phyloP scores from a whole-genome alignment of 352 stramenopile genomes.

The Pythium brachiatum region DNA sequence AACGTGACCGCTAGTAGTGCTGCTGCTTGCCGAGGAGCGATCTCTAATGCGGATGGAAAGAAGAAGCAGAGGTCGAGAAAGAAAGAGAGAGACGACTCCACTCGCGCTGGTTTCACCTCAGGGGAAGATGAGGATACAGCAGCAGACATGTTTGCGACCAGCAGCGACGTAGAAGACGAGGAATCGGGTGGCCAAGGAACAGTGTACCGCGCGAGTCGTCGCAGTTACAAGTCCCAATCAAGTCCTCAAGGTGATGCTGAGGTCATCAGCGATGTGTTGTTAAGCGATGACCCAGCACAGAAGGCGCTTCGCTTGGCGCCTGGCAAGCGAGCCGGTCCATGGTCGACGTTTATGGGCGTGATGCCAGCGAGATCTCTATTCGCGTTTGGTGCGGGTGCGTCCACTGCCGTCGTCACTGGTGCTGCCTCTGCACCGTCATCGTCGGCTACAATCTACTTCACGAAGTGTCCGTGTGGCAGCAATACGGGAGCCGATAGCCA shows the following conservation, averaged over 20 bases:
- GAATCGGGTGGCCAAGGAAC: not conserved
- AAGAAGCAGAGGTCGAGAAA: not conserved
- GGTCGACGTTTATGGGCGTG: constrained; percentile 1
- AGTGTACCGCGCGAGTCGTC: constrained; percentile 9
- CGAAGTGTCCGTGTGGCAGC: constrained; percentile 10
- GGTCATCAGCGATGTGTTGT: not conserved
- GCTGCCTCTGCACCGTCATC: constrained; percentile 1
- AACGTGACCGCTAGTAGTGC: constrained; percentile 16
- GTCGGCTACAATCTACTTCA: constrained; percentile 24
- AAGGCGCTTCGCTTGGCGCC: not conserved
- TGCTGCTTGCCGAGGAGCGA: not conserved
- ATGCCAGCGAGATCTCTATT: constrained; percentile 17
- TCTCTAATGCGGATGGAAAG: not conserved
- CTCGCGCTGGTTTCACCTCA: not conserved
- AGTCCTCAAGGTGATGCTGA: not conserved
- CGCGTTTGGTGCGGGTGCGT: constrained; percentile 6
- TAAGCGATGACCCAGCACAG: not conserved
- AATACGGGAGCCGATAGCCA: not conserved
- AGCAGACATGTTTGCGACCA: not conserved
- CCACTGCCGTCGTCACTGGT: not conserved
- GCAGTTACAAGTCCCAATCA: not conserved
- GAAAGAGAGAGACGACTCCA: not conserved
- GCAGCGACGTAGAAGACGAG: constrained; percentile 8
- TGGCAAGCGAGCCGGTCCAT: not conserved
- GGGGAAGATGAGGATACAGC: constrained; percentile 1